phyloP scores from a whole-genome alignment of 176 grass and related monocot species.

The Raddia distichophylla region DNA sequence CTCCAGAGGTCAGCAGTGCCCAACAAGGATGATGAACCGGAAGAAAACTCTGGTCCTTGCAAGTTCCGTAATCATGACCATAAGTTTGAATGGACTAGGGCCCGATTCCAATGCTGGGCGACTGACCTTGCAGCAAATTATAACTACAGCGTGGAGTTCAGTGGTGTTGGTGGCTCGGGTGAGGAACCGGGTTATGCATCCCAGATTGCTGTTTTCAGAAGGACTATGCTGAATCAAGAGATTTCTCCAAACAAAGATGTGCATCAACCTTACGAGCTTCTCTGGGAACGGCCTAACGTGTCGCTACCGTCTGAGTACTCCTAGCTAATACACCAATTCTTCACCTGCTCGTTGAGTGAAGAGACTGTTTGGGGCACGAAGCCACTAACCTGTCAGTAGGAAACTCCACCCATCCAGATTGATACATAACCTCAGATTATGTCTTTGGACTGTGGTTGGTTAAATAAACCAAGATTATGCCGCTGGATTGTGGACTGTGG shows the following conservation, averaged over 20 bases:
- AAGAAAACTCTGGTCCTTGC: constrained; percentile 64
- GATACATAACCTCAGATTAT: not conserved
- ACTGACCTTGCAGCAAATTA: constrained; percentile 59
- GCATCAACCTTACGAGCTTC: constrained; percentile 58
- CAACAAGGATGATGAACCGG: constrained; percentile 72
- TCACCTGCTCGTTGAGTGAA: not conserved
- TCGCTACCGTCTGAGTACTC: constrained; percentile 15
- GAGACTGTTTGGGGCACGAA: not conserved
- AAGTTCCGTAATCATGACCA: constrained; percentile 95
- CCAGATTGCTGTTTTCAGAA: constrained; percentile 95
- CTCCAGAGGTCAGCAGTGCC: constrained; percentile 71
- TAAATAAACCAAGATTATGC: too few species aligned
- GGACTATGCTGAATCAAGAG: constrained; percentile 5
- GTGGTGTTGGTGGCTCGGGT: constrained; percentile 75
- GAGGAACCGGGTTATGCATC: constrained; percentile 89
- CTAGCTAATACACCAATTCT: constrained; percentile 1
- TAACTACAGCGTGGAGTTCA: constrained; percentile 73
- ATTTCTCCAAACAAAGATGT: constrained; percentile 20
- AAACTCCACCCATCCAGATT: not conserved
- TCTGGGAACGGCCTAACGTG: constrained; percentile 67
- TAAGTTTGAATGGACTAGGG: constrained; percentile 95
- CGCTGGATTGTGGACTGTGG: too few species aligned
- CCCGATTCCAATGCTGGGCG: constrained; percentile 85
- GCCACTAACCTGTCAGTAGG: constrained; percentile 28
- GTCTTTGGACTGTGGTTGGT: not conserved